These are phyloP conservation scores for Daldinia bambusicola DNA, from an alignment of 495 filamentous ascomycete genomes.

Conservation along the genomic window DNA sequence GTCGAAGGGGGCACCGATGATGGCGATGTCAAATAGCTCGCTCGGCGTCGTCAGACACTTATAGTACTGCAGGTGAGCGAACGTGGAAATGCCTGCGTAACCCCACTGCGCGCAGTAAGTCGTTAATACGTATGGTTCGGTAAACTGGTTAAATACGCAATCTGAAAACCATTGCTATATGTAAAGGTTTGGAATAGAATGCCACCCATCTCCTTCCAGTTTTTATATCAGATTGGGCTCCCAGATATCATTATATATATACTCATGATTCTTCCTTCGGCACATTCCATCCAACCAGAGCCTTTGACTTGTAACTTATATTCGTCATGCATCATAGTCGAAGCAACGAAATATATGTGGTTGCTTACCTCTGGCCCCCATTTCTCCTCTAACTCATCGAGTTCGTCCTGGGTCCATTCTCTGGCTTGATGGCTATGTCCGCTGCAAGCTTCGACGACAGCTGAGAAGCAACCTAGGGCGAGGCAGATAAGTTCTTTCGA, in stretches of 20 bases:
- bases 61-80: slow-evolving; percentile 79
- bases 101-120: slow-evolving; percentile 64
- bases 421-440: slow-evolving; percentile 37
- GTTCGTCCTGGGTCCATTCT: slow-evolving; percentile 53
- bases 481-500: slow-evolving; percentile 25
- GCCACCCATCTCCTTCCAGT: neutral
- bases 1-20: slow-evolving; percentile 87
- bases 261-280: neutral
- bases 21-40: slow-evolving; percentile 77
- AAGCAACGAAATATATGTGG: neutral
- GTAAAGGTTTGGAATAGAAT: neutral
- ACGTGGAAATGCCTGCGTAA: slow-evolving; percentile 81
- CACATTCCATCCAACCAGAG: neutral
- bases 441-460: slow-evolving; percentile 42
- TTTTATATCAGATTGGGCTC: neutral
- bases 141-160: neutral
- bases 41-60: slow-evolving; percentile 77
- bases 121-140: slow-evolving; percentile 9
- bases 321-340: neutral
- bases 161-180: neutral
- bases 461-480: slow-evolving; percentile 35
- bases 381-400: slow-evolving; percentile 63
- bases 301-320: neutral
- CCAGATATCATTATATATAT: neutral
- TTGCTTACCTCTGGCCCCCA: slow-evolving; percentile 64